Evolutionary conservation across 495 filamentous ascomycete species (phyloP), one percentile per base, ranked within the genome.

Genomic region (Thermochaetoides thermophila): DNA sequence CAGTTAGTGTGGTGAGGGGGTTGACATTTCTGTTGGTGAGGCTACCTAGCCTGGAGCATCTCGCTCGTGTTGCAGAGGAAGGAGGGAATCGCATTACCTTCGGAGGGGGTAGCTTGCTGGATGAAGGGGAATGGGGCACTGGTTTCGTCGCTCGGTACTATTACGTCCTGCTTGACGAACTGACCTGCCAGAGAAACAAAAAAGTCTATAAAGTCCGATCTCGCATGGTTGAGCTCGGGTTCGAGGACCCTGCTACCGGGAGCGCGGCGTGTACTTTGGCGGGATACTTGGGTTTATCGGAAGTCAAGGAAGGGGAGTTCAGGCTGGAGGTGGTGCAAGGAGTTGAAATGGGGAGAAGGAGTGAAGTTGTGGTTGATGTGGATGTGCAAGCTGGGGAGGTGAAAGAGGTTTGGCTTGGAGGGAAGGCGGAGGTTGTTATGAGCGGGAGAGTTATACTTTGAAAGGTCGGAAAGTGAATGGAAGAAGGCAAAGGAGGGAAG

Each of bases 271-370:
- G 63, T 36, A 64, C 65, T 16, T 46, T 82, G 36, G 57, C 60
- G 17, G 55, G 61, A 7, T 79, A 71, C 44, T 50, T 84, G 31
- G 60, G 72, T 6, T 44, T 78, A 29, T 55, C 45, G n/a, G 33
- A 14, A 12, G 55, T 53, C 31, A 43, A 44, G 18, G 44, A 53
- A n/a, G 37, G 40, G 15, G 44, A 39, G 3, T 42, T 48, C 27
- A 53, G 45, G 40, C 76, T 69, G 44, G 54, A 55, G 28, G 46
- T 85, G 33, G 69, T 68, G 42, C 81, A 86, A 57, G 81, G 81
- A 0, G 74, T 84, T 9, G 80, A 86, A 58, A 86, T 84, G 75
- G 79, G 76, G 0, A 57, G 79, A 37, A 56, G 55, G 42, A 84
- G 78, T 58, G 65, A 59, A 20, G 68, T 69, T 34, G 31, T 29